These are phyloP conservation scores for Chaetothyriales sp. DNA, from an alignment of 2,329 filamentous ascomycete species.

Conservation along the genomic window DNA sequence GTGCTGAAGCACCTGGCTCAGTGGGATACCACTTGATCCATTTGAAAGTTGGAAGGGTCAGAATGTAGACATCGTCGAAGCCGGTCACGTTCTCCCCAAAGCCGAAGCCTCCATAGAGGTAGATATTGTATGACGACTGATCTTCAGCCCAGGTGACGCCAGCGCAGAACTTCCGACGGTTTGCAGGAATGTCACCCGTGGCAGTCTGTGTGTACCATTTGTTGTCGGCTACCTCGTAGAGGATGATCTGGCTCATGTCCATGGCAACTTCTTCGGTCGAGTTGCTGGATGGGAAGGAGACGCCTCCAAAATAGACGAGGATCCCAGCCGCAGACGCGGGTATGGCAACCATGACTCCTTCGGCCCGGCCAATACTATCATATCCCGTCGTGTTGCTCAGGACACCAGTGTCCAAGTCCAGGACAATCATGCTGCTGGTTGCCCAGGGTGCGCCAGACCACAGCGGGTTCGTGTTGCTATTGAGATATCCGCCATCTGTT, in stretches of 20 bases:
- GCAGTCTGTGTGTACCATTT: conserved; percentile 20
- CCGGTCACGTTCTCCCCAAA: conserved; percentile 7
- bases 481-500: conserved; percentile 43
- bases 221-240: conserved; percentile 46
- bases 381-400: conserved; percentile 42
- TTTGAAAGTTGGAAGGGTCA: conserved; percentile 9
- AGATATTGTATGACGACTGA: conserved; percentile 40
- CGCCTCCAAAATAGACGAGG: conserved; percentile 47
- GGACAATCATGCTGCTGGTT: conserved; percentile 39
- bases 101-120: conserved; percentile 8
- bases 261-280: conserved; percentile 33
- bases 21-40: conserved; percentile 10
- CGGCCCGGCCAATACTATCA: conserved; percentile 39
- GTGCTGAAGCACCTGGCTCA: conserved; percentile 1
- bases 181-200: conserved; percentile 5
- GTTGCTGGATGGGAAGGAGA: conserved; percentile 35
- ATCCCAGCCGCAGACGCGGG: conserved; percentile 45
- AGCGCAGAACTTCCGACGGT: conserved; percentile 21
- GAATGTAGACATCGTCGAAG: conserved; percentile 10
- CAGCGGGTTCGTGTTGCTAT: conserved; percentile 36
- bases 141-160: conserved; percentile 45
- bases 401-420: conserved; percentile 38
- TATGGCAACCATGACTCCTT: conserved; percentile 45
- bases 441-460: conserved; percentile 38
- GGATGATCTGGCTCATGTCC: conserved; percentile 37